These are phyloP conservation scores for Alternaria gaisen DNA, from an alignment of 2,329 filamentous ascomycete genomes.

Conservation along the genomic window DNA sequence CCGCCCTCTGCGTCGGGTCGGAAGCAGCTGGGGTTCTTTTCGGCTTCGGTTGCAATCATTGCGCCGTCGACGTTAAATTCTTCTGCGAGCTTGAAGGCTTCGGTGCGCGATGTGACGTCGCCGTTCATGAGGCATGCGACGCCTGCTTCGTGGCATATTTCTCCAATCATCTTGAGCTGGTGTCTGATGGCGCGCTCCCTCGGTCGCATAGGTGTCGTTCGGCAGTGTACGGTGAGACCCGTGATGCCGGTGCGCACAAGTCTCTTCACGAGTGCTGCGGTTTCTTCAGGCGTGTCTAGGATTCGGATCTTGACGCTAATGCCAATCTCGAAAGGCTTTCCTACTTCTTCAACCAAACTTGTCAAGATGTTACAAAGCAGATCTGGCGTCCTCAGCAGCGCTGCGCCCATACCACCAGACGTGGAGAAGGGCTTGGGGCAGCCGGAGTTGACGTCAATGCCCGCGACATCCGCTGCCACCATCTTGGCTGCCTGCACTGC, in stretches of 20 bases:
- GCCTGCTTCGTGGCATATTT: conserved; percentile 81
- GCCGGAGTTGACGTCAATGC: conserved; percentile 97
- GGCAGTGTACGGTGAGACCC: conserved; percentile 91
- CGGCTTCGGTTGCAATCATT: conserved; percentile 95
- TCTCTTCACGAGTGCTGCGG: conserved; percentile 76
- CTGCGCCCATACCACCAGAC: conserved; percentile 92
- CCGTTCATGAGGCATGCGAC: conserved; percentile 97
- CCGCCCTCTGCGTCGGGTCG: conserved; percentile 74
- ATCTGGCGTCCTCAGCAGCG: conserved; percentile 85
- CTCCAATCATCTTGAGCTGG: conserved; percentile 83
- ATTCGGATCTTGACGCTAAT: conserved; percentile 98
- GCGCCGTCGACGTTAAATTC: conserved; percentile 91
- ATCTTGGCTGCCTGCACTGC: conserved; percentile 86
- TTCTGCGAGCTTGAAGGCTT: conserved; percentile 74
- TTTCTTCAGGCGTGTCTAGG: conserved; percentile 78
- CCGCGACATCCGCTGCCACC: conserved; percentile 85
- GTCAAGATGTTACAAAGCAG: conserved; percentile 83
- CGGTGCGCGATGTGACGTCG: conserved; percentile 79
- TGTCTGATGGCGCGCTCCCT: conserved; percentile 85
- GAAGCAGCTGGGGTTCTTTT: conserved; percentile 92
- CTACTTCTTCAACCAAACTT: conserved; percentile 80
- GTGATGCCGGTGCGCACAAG: conserved; percentile 90
- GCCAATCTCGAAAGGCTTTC: conserved; percentile 81
- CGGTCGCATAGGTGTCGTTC: conserved; percentile 94
- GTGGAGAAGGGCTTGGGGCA: conserved; percentile 98